phyloP scores from a whole-genome alignment of 2,329 filamentous ascomycete genomes.

The Lanzia echinophila region DNA sequence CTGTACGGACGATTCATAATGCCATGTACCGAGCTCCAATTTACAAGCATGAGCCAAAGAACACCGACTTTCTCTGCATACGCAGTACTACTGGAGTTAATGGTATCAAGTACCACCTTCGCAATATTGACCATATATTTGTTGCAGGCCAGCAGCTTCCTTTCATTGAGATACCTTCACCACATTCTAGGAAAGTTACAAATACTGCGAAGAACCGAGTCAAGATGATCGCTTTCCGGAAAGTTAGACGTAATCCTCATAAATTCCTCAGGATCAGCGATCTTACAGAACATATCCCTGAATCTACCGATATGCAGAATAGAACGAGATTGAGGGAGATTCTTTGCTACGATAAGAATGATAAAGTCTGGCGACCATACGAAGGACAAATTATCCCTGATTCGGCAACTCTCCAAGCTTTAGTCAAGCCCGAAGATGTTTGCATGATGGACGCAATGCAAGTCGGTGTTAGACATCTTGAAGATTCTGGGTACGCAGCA shows the following conservation, averaged over 20 bases:
- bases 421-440: conserved; percentile 94
- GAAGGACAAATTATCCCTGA: conserved; percentile 70
- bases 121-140: conserved; percentile 85
- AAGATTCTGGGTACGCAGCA: conserved; percentile 80
- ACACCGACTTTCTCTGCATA: conserved; percentile 80
- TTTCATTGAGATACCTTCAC: conserved; percentile 84
- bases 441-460: conserved; percentile 96
- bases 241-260: conserved; percentile 70
- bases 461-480: conserved; percentile 82
- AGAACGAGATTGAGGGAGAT: conserved; percentile 97
- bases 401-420: conserved; percentile 69
- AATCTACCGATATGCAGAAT: conserved; percentile 91
- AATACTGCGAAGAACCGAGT: conserved; percentile 95
- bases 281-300: conserved; percentile 86
- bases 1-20: conserved; percentile 85
- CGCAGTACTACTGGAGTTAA: conserved; percentile 71
- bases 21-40: conserved; percentile 92
- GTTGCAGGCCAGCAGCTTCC: conserved; percentile 92
- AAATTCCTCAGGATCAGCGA: conserved; percentile 68
- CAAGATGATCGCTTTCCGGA: conserved; percentile 90
- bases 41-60: conserved; percentile 74
- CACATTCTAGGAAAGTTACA: conserved; percentile 89
- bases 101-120: conserved; percentile 76
- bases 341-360: conserved; percentile 80
- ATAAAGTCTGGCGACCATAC: conserved; percentile 74